These are phyloP conservation scores for Ganoderma lingzhi DNA, from an alignment of 1,284 basidiomycete genomes.

Conservation along the genomic window DNA sequence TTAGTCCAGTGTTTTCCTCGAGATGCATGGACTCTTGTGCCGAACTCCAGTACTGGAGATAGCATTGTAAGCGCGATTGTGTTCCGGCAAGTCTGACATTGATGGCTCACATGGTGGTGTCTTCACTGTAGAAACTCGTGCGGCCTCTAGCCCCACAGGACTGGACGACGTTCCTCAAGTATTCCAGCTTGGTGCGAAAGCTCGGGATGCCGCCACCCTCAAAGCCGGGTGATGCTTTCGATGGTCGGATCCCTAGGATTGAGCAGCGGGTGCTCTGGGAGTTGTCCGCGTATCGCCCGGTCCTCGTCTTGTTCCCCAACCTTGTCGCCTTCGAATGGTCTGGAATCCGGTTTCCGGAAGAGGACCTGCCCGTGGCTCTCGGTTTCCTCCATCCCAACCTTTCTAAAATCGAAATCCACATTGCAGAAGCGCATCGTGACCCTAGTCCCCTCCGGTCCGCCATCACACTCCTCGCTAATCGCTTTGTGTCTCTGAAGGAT, in stretches of 20 bases:
- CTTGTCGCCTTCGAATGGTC: background rate
- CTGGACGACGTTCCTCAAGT: slow-evolving; percentile 8
- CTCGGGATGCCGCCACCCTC: background rate
- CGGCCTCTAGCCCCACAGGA: background rate
- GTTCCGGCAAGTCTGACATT: background rate
- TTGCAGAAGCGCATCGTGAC: background rate
- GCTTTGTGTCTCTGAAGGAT: background rate
- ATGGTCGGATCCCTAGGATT: background rate
- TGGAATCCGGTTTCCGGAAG: background rate
- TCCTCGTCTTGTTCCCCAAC: background rate
- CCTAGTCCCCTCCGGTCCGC: background rate
- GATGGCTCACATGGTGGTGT: background rate
- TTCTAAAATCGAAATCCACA: background rate
- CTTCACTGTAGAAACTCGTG: background rate
- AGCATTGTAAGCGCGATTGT: background rate
- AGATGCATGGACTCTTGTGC: background rate
- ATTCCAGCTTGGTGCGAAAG: slow-evolving; percentile 6
- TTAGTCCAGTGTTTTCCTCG: slow-evolving; percentile 5
- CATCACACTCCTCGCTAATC: background rate
- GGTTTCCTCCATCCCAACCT: background rate
- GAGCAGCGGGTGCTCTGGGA: background rate
- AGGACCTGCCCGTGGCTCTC: background rate
- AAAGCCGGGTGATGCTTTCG: background rate
- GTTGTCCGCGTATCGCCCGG: background rate
- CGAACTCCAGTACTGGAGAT: background rate